Evolutionary conservation across 2,329 filamentous ascomycete genomes (phyloP), one percentile per base, ranked within the genome.

Genomic region (Xylaria sp.): DNA sequence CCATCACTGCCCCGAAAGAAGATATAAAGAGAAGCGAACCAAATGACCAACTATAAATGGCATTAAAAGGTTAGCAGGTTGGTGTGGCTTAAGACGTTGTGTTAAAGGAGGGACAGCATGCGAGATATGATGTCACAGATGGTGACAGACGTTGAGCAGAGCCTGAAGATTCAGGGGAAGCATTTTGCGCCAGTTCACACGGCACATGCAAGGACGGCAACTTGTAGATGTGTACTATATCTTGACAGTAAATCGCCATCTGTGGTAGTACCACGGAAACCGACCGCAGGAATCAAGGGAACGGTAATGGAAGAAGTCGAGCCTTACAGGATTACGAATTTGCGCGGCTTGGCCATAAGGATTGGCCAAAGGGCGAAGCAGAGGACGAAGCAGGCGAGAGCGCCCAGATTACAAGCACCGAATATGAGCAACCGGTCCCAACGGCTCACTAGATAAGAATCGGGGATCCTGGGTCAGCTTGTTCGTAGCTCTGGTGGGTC

Each of bases 351-450:
- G 71, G 93, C 81, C 72, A 92, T 87, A 72, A 97, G 86, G 67
- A 94, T 86, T 61, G 94, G 94, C 82, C 97, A 95, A 64, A 98
- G 85, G 73, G 90, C 90, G 83, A 98, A 97, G 84, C 92, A 94
- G 75, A 97, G 89, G 78, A 96, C 89, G 84, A 99, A 98, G 84
- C 96, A 95, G 73, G 92, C 93, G 71, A 93, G 85, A 70, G 96
- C 94, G 68, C 91, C 94, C 74, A 97, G 81, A 81, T 97, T 97
- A 83, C 95, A 96, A 77, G 90, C 93, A 71, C 88, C 90, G 81
- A 99, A 99, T 75, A 98, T 88, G 79, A 99, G 86, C 77, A 98
- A 83, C 65, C 95, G 92, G 82, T 99, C 96, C 96, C 95, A 98
- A 82, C 95, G 89, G 83, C 93, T 97, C 84, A 99, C 96, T 98